A percentile compares a stretch with the other conserved stretches of the same genome.
Conservation (phyloP, 1,284 basidiomycete genomes). For the Marasmius oreades region DNA sequence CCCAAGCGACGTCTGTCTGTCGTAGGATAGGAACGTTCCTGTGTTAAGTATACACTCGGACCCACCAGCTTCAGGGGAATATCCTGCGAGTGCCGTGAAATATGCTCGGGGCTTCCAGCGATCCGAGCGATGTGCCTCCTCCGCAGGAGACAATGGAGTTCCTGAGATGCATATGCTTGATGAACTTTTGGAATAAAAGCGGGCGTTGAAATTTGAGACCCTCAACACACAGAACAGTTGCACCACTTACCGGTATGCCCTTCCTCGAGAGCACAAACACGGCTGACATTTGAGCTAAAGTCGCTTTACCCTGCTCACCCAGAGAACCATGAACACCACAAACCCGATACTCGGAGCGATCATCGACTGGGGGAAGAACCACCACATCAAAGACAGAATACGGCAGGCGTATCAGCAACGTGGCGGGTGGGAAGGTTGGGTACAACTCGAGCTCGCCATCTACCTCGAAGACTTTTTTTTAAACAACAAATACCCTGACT, state of each 20-base stretch:
- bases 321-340: background rate
- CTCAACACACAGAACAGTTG: background rate
- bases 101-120: background rate
- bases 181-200: background rate
- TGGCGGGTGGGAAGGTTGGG: background rate
- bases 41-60: background rate
- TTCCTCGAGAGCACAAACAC: background rate
- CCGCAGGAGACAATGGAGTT: background rate
- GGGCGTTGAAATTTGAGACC: background rate
- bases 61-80: background rate
- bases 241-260: background rate
- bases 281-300: background rate
- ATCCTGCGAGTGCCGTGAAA: background rate
- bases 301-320: background rate
- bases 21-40: background rate
- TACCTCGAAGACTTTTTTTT: background rate
- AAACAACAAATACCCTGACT: background rate
- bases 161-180: too few species aligned
- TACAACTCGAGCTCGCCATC: background rate
- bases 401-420: background rate
- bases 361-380: background rate
- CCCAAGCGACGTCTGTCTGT: background rate
- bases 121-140: background rate
- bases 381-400: background rate
- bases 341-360: background rate